Evolutionary conservation across 305 asterid genomes (phyloP).

Genomic region (Plantago lanceolata): DNA sequence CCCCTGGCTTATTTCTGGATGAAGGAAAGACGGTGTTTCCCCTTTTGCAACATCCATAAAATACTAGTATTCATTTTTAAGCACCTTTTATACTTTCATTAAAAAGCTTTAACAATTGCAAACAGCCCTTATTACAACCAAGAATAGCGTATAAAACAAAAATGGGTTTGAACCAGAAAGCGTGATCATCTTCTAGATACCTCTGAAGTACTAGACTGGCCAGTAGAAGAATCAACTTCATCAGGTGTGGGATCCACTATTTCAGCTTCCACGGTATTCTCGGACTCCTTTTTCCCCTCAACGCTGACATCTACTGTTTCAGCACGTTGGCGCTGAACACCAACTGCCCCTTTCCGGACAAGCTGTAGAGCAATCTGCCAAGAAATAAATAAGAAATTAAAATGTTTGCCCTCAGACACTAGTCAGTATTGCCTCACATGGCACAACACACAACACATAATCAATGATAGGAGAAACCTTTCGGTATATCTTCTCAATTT

Average conservation of each 20-base stretch:
- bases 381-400: conserved; percentile 9
- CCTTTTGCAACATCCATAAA: no score
- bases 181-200: conserved; percentile 21
- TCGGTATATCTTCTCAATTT: conserved; percentile 92
- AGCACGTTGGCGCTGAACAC: conserved; percentile 22
- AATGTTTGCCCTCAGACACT: conserved; percentile 1
- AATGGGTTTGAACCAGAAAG: background rate
- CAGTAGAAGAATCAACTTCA: conserved; percentile 30
- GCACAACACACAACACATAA: conserved; percentile 7
- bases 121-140: background rate
- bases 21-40: no score
- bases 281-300: conserved; percentile 29
- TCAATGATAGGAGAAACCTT: conserved; percentile 44
- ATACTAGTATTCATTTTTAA: no score
- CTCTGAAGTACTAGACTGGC: conserved; percentile 32
- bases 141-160: background rate
- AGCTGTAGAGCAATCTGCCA: conserved; percentile 82
- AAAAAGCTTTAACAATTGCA: no score
- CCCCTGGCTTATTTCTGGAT: no score
- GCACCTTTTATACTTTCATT: no score
- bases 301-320: conserved; percentile 24
- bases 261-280: conserved; percentile 52
- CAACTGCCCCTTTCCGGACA: conserved; percentile 55
- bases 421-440: background rate
- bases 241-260: conserved; percentile 31